phyloP scores from a whole-genome alignment of 2,329 filamentous ascomycete genomes.

The Xylariaceae sp. region DNA sequence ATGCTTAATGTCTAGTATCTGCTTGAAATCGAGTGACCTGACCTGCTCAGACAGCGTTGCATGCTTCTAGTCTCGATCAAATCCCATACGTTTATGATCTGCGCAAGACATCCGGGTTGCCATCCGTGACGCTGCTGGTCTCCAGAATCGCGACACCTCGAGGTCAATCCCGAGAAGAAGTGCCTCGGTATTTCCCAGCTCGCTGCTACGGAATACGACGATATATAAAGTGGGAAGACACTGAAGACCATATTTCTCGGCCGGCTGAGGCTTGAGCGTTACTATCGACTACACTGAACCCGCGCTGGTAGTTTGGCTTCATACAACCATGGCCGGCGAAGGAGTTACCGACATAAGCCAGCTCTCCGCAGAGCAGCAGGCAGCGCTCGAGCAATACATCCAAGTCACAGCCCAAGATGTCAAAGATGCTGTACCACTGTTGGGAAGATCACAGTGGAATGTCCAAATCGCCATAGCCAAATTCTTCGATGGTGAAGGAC shows the following conservation, averaged over 20 bases:
- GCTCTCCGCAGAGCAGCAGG: slow-evolving; percentile 72
- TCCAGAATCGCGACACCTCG: not conserved
- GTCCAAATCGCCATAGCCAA: slow-evolving; percentile 95
- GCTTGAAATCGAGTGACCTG: too few relatives aligned
- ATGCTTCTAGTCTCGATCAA: too few relatives aligned
- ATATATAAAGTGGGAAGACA: not conserved
- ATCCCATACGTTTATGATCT: not conserved
- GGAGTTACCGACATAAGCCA: slow-evolving; percentile 55
- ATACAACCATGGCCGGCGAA: slow-evolving; percentile 38
- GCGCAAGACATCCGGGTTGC: not conserved
- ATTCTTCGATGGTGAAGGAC: slow-evolving; percentile 93
- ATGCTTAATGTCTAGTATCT: too few relatives aligned
- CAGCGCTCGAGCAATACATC: slow-evolving; percentile 80
- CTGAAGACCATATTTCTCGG: slow-evolving; percentile 1
- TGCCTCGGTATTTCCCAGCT: not conserved
- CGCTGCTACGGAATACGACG: not conserved
- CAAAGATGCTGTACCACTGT: slow-evolving; percentile 68
- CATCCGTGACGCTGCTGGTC: not conserved
- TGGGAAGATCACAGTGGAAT: slow-evolving; percentile 92
- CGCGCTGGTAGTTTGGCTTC: not conserved
- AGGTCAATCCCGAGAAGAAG: not conserved
- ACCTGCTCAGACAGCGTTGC: too few relatives aligned
- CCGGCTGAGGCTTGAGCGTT: not conserved
- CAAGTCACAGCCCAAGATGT: slow-evolving; percentile 80
- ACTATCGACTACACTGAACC: not conserved